Percentiles rank a stretch among this genome's conserved stretches.
These are phyloP conservation scores for Pleurotus giganteus DNA, from an alignment of 768 basidiomycete genomes.

Conservation along the genomic window DNA sequence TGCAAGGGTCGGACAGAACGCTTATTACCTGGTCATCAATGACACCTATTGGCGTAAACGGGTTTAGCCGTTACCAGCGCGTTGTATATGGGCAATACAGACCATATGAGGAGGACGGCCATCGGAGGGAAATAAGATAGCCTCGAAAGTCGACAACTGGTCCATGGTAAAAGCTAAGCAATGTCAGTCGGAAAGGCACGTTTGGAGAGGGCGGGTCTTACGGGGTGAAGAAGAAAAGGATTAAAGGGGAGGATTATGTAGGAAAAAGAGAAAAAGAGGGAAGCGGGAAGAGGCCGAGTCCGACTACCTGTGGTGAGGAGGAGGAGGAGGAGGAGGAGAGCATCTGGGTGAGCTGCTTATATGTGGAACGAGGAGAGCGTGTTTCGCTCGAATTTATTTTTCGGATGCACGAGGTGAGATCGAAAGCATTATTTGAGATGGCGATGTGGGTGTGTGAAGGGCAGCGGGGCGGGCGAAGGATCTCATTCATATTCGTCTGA, in stretches of 20 bases:
- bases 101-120: constrained; percentile 74
- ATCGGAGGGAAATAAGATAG: constrained; percentile 77
- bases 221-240: not conserved
- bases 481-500: constrained; percentile 7
- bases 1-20: not conserved
- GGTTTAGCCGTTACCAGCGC: not conserved
- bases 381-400: constrained; percentile 11
- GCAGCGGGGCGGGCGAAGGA: constrained; percentile 2
- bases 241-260: constrained; percentile 15
- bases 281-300: constrained; percentile 14
- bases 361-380: constrained; percentile 15
- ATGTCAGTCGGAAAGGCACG: not conserved
- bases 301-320: constrained; percentile 20
- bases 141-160: constrained; percentile 60
- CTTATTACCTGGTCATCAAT: constrained; percentile 67
- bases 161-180: constrained; percentile 46
- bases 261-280: constrained; percentile 11
- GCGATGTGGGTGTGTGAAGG: not conserved
- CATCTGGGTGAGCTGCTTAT: not conserved
- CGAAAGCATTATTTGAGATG: not conserved
- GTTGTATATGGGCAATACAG: not conserved
- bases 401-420: constrained; percentile 4
- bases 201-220: constrained; percentile 5
- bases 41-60: constrained; percentile 16
- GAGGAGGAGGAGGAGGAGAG: constrained; percentile 2